phyloP scores from a whole-genome alignment of 163 green algal species.

The Volvox carteri region DNA sequence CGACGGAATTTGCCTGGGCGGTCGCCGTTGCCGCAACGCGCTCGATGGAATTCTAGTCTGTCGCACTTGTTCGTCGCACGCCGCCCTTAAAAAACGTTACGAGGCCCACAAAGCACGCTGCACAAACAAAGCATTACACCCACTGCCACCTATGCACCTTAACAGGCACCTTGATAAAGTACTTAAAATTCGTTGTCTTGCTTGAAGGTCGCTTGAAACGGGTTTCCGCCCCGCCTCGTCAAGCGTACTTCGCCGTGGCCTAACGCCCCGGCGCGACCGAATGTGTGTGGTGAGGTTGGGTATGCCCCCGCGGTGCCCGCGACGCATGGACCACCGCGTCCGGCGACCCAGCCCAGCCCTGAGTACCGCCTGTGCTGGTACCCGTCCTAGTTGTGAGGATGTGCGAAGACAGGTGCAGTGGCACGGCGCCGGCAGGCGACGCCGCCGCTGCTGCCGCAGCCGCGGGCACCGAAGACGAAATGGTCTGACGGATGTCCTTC shows the following conservation, averaged over 20 bases:
- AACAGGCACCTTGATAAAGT: background rate
- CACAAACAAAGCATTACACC: background rate
- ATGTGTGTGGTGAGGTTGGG: background rate
- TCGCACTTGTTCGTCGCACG: too few relatives aligned
- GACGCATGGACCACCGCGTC: conserved; percentile 43
- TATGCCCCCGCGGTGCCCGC: background rate
- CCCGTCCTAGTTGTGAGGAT: background rate
- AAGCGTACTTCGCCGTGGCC: too few relatives aligned
- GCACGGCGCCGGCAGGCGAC: background rate
- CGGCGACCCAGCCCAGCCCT: conserved; percentile 14
- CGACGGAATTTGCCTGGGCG: too few relatives aligned
- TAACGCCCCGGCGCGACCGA: background rate
- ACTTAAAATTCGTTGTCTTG: too few relatives aligned
- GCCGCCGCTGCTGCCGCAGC: background rate
- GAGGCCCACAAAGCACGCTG: background rate
- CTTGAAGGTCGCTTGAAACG: too few relatives aligned
- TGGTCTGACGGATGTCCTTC: conserved; percentile 55
- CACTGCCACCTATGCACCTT: background rate
- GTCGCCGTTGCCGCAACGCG: too few relatives aligned
- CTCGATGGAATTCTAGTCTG: too few relatives aligned
- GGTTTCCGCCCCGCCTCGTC: too few relatives aligned
- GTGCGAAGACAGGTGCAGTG: background rate
- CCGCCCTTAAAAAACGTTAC: too few relatives aligned
- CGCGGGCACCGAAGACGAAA: background rate
- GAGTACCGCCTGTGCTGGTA: background rate